Evolutionary conservation across 73 alveolate species (phyloP).

Genomic region (Symbiodinium natans): DNA sequence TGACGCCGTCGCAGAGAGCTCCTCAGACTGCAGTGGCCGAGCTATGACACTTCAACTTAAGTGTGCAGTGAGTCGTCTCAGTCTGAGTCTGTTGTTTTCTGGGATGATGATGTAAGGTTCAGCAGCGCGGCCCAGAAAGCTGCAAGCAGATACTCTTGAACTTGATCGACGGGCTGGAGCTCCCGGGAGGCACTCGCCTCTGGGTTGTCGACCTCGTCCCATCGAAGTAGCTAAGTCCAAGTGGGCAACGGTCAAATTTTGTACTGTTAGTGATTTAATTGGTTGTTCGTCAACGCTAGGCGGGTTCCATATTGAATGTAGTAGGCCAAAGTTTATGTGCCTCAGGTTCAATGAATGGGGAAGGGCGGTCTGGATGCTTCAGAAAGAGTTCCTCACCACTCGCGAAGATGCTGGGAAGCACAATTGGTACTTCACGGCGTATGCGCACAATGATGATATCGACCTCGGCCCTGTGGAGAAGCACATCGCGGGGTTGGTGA

Average conservation of each 20-base stretch:
- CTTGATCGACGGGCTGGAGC: background rate
- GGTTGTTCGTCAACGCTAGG: too few relatives aligned
- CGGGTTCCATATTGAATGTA: too few relatives aligned
- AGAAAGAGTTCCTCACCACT: background rate
- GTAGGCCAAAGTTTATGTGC: too few relatives aligned
- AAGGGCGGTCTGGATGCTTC: background rate
- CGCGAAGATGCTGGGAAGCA: background rate
- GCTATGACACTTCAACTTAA: too few relatives aligned
- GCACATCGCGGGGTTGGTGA: background rate
- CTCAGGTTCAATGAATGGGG: constrained; percentile 44
- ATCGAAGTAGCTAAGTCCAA: background rate
- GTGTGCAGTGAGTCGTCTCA: too few relatives aligned
- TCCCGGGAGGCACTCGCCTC: background rate
- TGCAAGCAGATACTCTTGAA: background rate
- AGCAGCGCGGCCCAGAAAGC: background rate
- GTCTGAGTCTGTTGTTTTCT: background rate
- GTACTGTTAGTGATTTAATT: too few relatives aligned
- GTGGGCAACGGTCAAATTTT: too few relatives aligned
- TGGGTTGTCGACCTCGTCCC: background rate
- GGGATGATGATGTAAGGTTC: background rate
- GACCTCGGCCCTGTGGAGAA: background rate
- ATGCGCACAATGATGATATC: background rate
- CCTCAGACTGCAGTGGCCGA: too few relatives aligned
- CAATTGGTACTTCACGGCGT: background rate
- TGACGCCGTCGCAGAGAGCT: background rate